Conservation (phyloP, 306 rosid genomes). For the Notholithocarpus densiflorus region DNA sequence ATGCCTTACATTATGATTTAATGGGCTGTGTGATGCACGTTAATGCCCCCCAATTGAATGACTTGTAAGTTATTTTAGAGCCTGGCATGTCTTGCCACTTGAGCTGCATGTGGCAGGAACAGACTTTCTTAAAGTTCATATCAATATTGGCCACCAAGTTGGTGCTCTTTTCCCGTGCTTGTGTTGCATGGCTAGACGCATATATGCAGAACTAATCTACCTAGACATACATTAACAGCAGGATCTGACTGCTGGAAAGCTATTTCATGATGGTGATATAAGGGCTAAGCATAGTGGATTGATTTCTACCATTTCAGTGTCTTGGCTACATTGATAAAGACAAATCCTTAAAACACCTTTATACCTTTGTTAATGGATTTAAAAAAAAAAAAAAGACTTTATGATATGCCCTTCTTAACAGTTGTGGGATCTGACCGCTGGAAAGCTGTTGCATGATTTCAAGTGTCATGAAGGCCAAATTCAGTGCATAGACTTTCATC, state of each 20-base stretch:
- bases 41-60: background rate
- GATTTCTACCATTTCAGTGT: background rate
- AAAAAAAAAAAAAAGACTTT: background rate
- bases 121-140: background rate
- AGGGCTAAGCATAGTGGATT: background rate
- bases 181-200: background rate
- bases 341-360: background rate
- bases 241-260: background rate
- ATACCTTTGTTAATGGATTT: conserved; percentile 7
- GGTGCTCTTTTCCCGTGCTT: background rate
- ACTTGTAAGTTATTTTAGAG: background rate
- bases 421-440: conserved; percentile 99
- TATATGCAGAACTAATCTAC: background rate
- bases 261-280: background rate
- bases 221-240: background rate
- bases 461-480: conserved; percentile 93
- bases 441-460: conserved; percentile 92
- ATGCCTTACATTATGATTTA: background rate
- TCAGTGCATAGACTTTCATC: conserved; percentile 98
- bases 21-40: background rate
- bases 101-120: background rate
- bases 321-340: background rate
- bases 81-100: background rate
- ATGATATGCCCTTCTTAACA: conserved; percentile 33
- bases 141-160: background rate